phyloP scores from a whole-genome alignment of 2,329 filamentous ascomycete species.

The Claviceps capensis region DNA sequence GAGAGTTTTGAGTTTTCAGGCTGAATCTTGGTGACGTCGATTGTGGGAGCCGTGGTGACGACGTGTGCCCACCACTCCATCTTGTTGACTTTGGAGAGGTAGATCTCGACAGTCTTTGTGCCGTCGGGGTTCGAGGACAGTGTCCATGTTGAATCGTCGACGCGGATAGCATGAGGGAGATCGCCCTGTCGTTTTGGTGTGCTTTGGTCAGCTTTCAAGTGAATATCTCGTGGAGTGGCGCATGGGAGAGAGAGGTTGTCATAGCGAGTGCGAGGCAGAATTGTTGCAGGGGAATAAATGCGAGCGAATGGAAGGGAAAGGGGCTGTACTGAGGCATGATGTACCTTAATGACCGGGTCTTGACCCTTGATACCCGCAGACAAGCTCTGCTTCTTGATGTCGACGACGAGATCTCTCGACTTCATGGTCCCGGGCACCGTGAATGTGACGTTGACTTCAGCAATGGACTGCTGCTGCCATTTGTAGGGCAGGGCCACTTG shows the following conservation, averaged over 20 bases:
- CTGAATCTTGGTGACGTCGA: constrained; percentile 89
- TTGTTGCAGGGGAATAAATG: neutral
- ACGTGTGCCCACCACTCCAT: constrained; percentile 98
- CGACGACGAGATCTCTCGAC: constrained; percentile 68
- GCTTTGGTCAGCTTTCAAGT: constrained; percentile 3
- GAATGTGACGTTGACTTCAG: constrained; percentile 70
- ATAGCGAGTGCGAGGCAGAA: neutral
- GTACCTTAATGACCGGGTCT: constrained; percentile 67
- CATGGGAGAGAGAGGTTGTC: neutral
- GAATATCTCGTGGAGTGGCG: neutral
- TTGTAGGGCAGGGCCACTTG: constrained; percentile 90
- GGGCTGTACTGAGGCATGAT: constrained; percentile 24
- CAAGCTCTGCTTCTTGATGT: constrained; percentile 66
- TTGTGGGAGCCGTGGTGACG: constrained; percentile 71
- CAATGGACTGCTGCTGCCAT: constrained; percentile 91
- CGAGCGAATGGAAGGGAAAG: neutral
- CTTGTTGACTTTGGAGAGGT: constrained; percentile 92
- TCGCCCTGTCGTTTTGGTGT: constrained; percentile 48
- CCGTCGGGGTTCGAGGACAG: constrained; percentile 60
- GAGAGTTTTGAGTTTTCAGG: constrained; percentile 85
- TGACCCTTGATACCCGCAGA: constrained; percentile 80
- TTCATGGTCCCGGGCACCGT: constrained; percentile 72
- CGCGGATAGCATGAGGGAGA: constrained; percentile 63
- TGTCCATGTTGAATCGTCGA: constrained; percentile 92
- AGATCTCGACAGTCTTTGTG: constrained; percentile 55